These are phyloP conservation scores for Trypanosoma conorhini DNA, from an alignment of 208 protist species.

Conservation along the genomic window DNA sequence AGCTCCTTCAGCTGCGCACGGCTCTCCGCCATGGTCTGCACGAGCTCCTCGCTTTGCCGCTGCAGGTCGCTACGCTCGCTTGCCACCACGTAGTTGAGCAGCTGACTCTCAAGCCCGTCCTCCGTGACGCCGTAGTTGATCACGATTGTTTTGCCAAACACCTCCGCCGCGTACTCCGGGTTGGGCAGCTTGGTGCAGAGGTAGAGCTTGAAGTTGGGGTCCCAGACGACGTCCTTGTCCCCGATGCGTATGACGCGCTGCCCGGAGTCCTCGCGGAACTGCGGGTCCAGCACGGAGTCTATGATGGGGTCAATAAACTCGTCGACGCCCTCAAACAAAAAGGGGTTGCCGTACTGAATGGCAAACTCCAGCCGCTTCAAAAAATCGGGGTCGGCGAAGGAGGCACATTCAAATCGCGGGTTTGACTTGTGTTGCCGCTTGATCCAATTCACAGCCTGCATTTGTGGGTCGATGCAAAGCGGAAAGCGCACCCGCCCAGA, in stretches of 20 bases:
- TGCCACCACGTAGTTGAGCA: slow-evolving; percentile 98
- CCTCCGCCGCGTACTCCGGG: slow-evolving; percentile 98
- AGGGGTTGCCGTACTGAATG: slow-evolving; percentile 98
- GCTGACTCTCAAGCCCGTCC: slow-evolving; percentile 97
- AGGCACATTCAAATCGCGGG: slow-evolving; percentile 92
- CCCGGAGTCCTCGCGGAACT: slow-evolving; percentile 88
- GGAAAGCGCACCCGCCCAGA: slow-evolving; percentile 94
- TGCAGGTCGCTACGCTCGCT: slow-evolving; percentile 97
- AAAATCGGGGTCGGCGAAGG: slow-evolving; percentile 98
- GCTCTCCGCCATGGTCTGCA: slow-evolving; percentile 97
- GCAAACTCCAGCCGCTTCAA: slow-evolving; percentile 97
- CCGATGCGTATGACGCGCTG: slow-evolving; percentile 93
- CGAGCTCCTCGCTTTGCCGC: slow-evolving; percentile 94
- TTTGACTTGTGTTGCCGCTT: slow-evolving; percentile 95
- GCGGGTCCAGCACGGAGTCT: slow-evolving; percentile 98
- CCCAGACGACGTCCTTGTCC: slow-evolving; percentile 98
- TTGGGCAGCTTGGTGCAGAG: slow-evolving; percentile 99
- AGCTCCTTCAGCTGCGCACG: slow-evolving; percentile 96
- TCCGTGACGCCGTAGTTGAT: slow-evolving; percentile 99
- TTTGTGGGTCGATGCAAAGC: slow-evolving; percentile 99
- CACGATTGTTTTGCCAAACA: slow-evolving; percentile 97
- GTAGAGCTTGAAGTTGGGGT: slow-evolving; percentile 98
- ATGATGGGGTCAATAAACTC: slow-evolving; percentile 99
- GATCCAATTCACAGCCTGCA: slow-evolving; percentile 99
- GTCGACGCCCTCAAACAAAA: slow-evolving; percentile 99